These are phyloP conservation scores for Tripterygium wilfordii DNA, from an alignment of 177 flowering plant species.

Conservation along the genomic window DNA sequence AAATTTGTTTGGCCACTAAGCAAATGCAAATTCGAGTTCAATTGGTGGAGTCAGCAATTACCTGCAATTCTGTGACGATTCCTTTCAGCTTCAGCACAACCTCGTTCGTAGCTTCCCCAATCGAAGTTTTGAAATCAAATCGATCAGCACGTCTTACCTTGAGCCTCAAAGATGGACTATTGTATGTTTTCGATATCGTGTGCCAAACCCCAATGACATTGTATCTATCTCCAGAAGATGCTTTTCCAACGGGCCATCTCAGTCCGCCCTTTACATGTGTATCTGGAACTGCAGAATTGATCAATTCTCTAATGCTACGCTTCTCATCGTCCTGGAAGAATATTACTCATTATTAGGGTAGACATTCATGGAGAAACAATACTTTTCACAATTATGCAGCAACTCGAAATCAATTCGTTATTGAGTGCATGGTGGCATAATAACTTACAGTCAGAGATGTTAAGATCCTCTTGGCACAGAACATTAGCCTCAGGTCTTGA, in stretches of 20 bases:
- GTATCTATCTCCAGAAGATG: slow-evolving; percentile 32
- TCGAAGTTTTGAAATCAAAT: slow-evolving; percentile 34
- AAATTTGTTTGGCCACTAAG: too few relatives aligned
- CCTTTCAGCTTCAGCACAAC: slow-evolving; percentile 34
- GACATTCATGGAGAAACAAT: too few relatives aligned
- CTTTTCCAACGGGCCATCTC: slow-evolving; percentile 58
- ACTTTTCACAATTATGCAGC: too few relatives aligned
- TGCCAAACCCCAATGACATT: slow-evolving; percentile 47
- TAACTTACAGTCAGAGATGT: slow-evolving; percentile 36
- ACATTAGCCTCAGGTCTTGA: slow-evolving; percentile 52
- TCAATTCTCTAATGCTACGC: slow-evolving; percentile 25
- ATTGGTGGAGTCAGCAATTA: slow-evolving; percentile 12
- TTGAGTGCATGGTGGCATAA: too few relatives aligned
- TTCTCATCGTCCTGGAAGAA: slow-evolving; percentile 50
- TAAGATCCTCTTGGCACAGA: slow-evolving; percentile 31
- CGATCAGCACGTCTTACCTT: slow-evolving; percentile 50
- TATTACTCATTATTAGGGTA: too few relatives aligned
- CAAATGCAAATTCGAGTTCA: neutral
- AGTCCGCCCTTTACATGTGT: slow-evolving; percentile 46
- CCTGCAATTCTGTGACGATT: slow-evolving; percentile 23
- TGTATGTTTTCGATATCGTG: slow-evolving; percentile 26
- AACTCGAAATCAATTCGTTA: too few relatives aligned
- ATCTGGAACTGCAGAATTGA: slow-evolving; percentile 44
- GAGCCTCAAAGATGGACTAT: slow-evolving; percentile 25
- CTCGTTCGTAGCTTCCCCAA: slow-evolving; percentile 40